Conservation (phyloP, 1,284 basidiomycete genomes). For the Leccinum pachyderme region DNA sequence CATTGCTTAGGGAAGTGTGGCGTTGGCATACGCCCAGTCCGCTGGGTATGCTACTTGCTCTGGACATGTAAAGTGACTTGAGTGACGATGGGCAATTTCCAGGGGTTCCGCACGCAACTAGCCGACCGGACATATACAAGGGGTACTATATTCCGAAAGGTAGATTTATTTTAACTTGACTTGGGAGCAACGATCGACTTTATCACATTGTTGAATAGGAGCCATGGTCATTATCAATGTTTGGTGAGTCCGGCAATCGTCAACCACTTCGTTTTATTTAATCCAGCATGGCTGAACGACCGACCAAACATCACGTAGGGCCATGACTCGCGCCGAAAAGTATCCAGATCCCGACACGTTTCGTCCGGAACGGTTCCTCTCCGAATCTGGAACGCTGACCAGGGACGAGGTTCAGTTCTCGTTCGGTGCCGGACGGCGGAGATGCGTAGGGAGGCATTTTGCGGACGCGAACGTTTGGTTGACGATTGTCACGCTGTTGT, state of each 20-base stretch:
- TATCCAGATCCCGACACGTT: constrained; percentile 45
- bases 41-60: not conserved
- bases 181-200: not conserved
- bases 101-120: constrained; percentile 3
- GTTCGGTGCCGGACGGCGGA: constrained; percentile 48
- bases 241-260: not conserved
- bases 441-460: constrained; percentile 2
- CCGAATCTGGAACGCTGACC: constrained; percentile 20
- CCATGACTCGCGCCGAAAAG: constrained; percentile 43
- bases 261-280: not conserved
- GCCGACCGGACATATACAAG: not conserved
- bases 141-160: not conserved
- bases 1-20: constrained; percentile 8
- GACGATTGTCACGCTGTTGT: constrained; percentile 6
- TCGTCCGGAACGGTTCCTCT: constrained; percentile 46
- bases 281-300: not conserved
- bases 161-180: not conserved
- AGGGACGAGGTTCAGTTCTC: constrained; percentile 39
- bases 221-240: constrained; percentile 1
- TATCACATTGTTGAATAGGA: not conserved
- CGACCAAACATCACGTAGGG: constrained; percentile 23
- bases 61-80: too few relatives aligned
- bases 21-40: constrained; percentile 8
- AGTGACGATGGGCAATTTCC: not conserved
- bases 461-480: constrained; percentile 5